Conservation (phyloP, 2,329 filamentous ascomycete genomes). For the Truncatella angustata region DNA sequence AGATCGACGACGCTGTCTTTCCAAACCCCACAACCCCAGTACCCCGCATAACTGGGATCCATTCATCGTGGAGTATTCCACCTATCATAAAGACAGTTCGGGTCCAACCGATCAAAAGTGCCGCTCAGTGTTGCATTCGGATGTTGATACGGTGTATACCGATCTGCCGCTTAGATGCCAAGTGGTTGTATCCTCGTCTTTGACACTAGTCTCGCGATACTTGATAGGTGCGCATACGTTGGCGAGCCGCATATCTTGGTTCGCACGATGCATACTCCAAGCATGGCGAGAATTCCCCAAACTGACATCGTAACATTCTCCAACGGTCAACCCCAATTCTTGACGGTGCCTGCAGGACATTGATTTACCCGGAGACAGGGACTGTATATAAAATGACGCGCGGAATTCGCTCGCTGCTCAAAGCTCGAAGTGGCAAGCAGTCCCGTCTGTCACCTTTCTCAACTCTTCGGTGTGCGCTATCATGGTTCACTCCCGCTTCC, state of each 20-base stretch:
- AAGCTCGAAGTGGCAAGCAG: no score
- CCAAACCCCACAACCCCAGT: background rate
- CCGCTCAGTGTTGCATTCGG: constrained; percentile 2
- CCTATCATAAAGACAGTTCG: background rate
- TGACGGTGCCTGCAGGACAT: background rate
- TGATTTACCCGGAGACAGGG: background rate
- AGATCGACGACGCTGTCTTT: background rate
- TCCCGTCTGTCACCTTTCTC: no score
- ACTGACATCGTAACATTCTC: background rate
- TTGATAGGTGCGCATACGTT: constrained; percentile 10
- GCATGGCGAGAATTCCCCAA: background rate
- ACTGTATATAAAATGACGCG: background rate
- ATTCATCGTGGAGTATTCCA: constrained; percentile 4
- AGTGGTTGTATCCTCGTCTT: background rate
- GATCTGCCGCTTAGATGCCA: background rate
- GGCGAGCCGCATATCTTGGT: constrained; percentile 1
- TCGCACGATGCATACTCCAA: background rate
- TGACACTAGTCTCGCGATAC: background rate
- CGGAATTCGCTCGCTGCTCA: background rate
- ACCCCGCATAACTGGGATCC: background rate
- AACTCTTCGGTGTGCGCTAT: no score
- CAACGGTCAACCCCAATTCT: constrained; percentile 5
- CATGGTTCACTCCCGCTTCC: constrained; percentile 21
- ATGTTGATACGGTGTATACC: background rate
- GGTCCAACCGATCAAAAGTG: background rate